Conservation (phyloP, 2,329 filamentous ascomycete species). For the Cladosporium sp. region DNA sequence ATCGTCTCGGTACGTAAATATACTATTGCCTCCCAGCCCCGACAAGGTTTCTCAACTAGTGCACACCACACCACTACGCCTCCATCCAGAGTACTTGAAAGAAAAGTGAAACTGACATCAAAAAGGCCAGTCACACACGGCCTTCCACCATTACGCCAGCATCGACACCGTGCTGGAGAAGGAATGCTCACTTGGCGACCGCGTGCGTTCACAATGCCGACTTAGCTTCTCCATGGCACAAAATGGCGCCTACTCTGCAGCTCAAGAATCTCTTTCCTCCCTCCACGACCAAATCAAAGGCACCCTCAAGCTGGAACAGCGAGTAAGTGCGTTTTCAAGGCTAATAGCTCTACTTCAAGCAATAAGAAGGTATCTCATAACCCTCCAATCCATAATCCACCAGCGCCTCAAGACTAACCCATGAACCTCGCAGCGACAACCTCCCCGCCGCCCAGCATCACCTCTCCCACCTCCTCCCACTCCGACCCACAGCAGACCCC, state of each 20-base stretch:
- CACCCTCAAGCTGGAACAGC: slow-evolving; percentile 72
- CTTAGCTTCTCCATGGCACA: slow-evolving; percentile 62
- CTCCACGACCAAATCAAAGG: slow-evolving; percentile 60
- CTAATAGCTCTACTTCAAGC: slow-evolving; percentile 42
- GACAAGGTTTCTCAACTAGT: not conserved
- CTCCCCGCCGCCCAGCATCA: slow-evolving; percentile 53
- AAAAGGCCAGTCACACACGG: slow-evolving; percentile 43
- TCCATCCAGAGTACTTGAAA: not conserved
- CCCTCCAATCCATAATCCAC: not conserved
- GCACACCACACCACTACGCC: slow-evolving; percentile 19
- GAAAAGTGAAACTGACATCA: not conserved
- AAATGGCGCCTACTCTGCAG: slow-evolving; percentile 66
- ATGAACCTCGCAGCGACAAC: slow-evolving; percentile 43
- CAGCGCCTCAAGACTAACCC: not conserved
- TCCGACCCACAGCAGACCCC: slow-evolving; percentile 41
- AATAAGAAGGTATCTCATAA: not conserved
- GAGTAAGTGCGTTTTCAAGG: slow-evolving; percentile 62
- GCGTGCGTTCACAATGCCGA: slow-evolving; percentile 68
- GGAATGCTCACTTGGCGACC: slow-evolving; percentile 68
- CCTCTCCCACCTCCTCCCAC: slow-evolving; percentile 52
- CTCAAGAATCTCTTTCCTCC: slow-evolving; percentile 55
- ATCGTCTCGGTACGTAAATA: slow-evolving; percentile 62
- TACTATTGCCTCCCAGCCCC: slow-evolving; percentile 9
- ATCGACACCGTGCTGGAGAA: slow-evolving; percentile 68
- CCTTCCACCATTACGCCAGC: slow-evolving; percentile 54